Evolutionary conservation across 345 rosid genomes (phyloP).

Genomic region (Linum usitatissimum): DNA sequence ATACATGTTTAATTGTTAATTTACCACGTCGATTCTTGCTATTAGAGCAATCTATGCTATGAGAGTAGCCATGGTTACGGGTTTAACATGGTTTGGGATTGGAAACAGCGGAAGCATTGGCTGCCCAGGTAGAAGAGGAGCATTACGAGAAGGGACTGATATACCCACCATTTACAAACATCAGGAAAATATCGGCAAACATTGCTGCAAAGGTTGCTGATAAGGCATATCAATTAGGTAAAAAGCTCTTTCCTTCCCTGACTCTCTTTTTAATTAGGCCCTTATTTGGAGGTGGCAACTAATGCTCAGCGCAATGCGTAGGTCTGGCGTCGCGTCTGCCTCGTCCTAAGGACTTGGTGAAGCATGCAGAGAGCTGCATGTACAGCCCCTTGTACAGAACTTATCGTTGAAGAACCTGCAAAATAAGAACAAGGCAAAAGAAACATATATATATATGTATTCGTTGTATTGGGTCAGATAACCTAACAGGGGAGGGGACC

Average conservation of each 20-base stretch:
- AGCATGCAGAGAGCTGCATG: constrained; percentile 93
- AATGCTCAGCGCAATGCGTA: constrained; percentile 1
- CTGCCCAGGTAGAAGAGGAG: constrained; percentile 60
- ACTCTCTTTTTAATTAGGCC: no score
- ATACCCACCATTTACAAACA: constrained; percentile 85
- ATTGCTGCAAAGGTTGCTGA: constrained; percentile 90
- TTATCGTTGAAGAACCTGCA: constrained; percentile 46
- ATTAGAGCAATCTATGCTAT: no score
- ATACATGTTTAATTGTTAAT: background rate
- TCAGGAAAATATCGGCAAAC: constrained; percentile 77
- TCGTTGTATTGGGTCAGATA: no score
- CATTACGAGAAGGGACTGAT: constrained; percentile 65
- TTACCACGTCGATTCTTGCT: no score
- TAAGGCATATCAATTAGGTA: constrained; percentile 63
- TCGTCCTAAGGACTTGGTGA: constrained; percentile 67
- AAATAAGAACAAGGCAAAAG: no score
- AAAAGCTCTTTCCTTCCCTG: no score
- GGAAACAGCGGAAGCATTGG: constrained; percentile 81
- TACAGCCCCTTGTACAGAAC: constrained; percentile 71
- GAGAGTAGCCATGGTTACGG: background rate
- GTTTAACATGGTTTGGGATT: background rate
- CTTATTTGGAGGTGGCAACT: no score
- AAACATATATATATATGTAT: no score
- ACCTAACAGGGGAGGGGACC: no score
- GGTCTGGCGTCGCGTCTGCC: constrained; percentile 90